These are phyloP conservation scores for Proliferodiscus dingleyae DNA, from an alignment of 2,329 filamentous ascomycete genomes.

Conservation along the genomic window DNA sequence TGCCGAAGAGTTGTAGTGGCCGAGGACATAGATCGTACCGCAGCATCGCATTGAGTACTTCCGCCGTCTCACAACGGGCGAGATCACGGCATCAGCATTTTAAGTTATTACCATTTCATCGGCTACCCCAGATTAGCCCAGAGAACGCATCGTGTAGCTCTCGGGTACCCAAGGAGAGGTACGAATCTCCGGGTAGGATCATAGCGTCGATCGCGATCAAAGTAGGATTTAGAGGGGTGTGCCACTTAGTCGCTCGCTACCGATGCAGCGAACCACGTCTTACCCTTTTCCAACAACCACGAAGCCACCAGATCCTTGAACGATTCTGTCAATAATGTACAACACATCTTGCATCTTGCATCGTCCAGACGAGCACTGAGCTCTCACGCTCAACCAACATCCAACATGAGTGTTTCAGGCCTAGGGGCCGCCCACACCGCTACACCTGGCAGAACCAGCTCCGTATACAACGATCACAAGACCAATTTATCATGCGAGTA, in stretches of 20 bases:
- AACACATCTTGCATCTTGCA: constrained; percentile 25
- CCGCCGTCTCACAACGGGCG: constrained; percentile 2
- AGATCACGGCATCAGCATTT: constrained; percentile 1
- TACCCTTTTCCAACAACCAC: constrained; percentile 4
- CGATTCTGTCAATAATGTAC: constrained; percentile 4
- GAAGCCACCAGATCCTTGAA: background rate
- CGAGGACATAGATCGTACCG: background rate
- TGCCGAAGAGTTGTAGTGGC: too few relatives aligned
- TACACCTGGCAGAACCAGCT: constrained; percentile 10
- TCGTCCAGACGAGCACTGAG: background rate
- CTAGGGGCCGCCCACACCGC: constrained; percentile 15
- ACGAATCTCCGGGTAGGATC: too few relatives aligned
- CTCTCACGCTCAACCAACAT: background rate
- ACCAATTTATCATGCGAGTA: constrained; percentile 24
- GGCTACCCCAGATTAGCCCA: background rate
- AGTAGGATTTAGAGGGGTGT: background rate
- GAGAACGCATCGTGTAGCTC: background rate
- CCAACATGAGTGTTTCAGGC: background rate
- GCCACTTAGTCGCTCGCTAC: constrained; percentile 3
- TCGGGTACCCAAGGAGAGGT: background rate
- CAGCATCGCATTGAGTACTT: background rate
- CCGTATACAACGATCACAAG: constrained; percentile 24
- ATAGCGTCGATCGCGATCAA: background rate
- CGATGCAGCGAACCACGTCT: constrained; percentile 12
- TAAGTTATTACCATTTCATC: background rate